Percentiles rank a stretch among this genome's conserved stretches.
phyloP scores from a whole-genome alignment of 2,329 filamentous ascomycete genomes.

The Colletotrichum sp. region DNA sequence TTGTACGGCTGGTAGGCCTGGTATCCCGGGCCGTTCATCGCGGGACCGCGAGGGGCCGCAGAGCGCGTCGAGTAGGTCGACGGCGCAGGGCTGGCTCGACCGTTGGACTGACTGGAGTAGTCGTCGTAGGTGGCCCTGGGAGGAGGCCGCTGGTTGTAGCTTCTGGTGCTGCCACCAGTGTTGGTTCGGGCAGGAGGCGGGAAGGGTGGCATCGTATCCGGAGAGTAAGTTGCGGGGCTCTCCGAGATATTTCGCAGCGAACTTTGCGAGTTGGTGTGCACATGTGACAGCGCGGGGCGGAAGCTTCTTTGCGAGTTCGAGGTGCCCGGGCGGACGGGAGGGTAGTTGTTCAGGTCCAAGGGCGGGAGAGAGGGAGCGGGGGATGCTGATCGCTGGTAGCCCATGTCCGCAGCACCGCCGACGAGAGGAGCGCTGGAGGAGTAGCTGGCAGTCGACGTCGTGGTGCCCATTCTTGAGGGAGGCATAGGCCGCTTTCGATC shows the following conservation, averaged over 20 bases:
- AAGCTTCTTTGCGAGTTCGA: slow-evolving; percentile 39
- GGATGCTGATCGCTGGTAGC: slow-evolving; percentile 46
- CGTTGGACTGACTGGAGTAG: slow-evolving; percentile 27
- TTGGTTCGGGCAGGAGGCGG: slow-evolving; percentile 35
- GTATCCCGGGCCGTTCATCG: slow-evolving; percentile 13
- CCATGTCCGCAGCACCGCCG: slow-evolving; percentile 65
- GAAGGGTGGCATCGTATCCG: slow-evolving; percentile 32
- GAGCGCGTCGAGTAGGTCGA: slow-evolving; percentile 28
- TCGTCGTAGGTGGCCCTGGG: slow-evolving; percentile 20
- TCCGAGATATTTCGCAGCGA: slow-evolving; percentile 27
- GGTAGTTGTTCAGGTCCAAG: slow-evolving; percentile 30
- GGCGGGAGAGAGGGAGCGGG: slow-evolving; percentile 40
- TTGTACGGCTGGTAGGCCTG: slow-evolving; percentile 28
- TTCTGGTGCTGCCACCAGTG: slow-evolving; percentile 23
- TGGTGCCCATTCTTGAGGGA: slow-evolving; percentile 55
- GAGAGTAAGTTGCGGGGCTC: slow-evolving; percentile 32
- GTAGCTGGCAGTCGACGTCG: slow-evolving; percentile 64
- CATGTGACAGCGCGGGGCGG: slow-evolving; percentile 26
- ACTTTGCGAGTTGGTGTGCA: slow-evolving; percentile 23
- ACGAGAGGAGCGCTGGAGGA: slow-evolving; percentile 69
- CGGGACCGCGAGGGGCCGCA: slow-evolving; percentile 21
- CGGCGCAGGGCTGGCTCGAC: slow-evolving; percentile 37
- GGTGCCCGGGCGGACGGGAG: slow-evolving; percentile 38
- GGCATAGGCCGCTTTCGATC: slow-evolving; percentile 53
- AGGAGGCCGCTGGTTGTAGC: neutral